phyloP scores from a whole-genome alignment of 305 asterid species.

The Plantago coronopus region DNA sequence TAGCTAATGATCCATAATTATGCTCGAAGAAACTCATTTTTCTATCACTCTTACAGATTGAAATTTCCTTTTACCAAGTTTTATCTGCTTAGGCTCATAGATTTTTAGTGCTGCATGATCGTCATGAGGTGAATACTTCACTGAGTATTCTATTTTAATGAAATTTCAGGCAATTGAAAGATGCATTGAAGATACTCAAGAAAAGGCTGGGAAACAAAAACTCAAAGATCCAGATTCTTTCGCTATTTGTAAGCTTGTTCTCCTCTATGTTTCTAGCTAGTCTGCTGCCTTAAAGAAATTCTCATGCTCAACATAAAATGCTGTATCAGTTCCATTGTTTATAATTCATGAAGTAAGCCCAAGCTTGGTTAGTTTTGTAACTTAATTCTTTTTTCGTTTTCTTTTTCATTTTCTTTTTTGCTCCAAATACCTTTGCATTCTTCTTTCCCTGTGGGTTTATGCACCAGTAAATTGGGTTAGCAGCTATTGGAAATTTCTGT shows the following conservation, averaged over 20 bases:
- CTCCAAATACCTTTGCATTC: not conserved
- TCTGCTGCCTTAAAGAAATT: too few relatives aligned
- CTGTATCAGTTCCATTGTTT: too few relatives aligned
- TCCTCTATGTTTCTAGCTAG: not conserved
- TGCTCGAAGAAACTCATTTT: not conserved
- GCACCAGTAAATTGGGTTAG: too few relatives aligned
- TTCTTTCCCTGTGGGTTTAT: too few relatives aligned
- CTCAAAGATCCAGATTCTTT: conserved; percentile 87
- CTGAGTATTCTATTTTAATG: conserved; percentile 16
- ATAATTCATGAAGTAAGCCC: too few relatives aligned
- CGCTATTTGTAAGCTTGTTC: conserved; percentile 66
- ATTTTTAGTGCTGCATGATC: not conserved
- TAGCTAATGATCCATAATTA: not conserved
- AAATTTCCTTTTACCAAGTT: not conserved
- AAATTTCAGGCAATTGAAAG: conserved; percentile 82
- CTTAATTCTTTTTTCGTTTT: too few relatives aligned
- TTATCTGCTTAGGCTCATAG: not conserved
- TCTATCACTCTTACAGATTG: not conserved
- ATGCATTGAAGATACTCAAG: conserved; percentile 84
- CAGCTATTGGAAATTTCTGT: not conserved
- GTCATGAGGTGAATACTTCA: conserved; percentile 3
- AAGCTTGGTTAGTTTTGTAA: too few relatives aligned
- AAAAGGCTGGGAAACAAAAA: conserved; percentile 73
- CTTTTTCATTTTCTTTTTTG: not conserved
- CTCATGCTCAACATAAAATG: too few relatives aligned